These are phyloP conservation scores for Herpotrichia juniperi DNA, from an alignment of 2,329 filamentous ascomycete genomes.

Conservation along the genomic window DNA sequence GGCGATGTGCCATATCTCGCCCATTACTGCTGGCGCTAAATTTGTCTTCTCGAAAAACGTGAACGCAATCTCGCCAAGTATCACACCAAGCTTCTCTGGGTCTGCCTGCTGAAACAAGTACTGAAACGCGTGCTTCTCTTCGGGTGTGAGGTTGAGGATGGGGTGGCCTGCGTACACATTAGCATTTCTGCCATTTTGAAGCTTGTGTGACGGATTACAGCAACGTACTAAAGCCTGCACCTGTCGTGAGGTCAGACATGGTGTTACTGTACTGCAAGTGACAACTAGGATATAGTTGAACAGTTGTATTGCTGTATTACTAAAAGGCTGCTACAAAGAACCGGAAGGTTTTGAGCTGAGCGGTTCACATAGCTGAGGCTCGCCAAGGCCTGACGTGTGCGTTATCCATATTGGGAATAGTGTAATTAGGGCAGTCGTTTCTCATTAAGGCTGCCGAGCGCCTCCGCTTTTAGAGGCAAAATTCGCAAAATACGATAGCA, in stretches of 20 bases:
- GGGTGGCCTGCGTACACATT: slow-evolving; percentile 45
- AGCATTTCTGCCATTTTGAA: neutral
- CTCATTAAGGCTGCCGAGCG: too few relatives aligned
- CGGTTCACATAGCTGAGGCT: too few relatives aligned
- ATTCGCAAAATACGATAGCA: too few relatives aligned
- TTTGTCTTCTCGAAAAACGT: slow-evolving; percentile 98
- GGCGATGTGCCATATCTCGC: slow-evolving; percentile 99
- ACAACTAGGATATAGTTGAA: too few relatives aligned
- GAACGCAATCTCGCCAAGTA: slow-evolving; percentile 94
- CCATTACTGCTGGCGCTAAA: slow-evolving; percentile 82
- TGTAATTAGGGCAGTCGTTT: too few relatives aligned
- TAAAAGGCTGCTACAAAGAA: too few relatives aligned
- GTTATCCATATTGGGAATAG: too few relatives aligned
- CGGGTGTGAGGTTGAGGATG: slow-evolving; percentile 82
- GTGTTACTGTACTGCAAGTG: too few relatives aligned
- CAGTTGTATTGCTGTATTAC: too few relatives aligned
- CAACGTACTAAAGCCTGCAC: slow-evolving; percentile 43
- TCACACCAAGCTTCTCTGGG: slow-evolving; percentile 86
- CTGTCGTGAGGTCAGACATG: slow-evolving; percentile 44
- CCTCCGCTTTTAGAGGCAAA: too few relatives aligned
- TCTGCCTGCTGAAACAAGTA: slow-evolving; percentile 94
- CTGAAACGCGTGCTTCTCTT: slow-evolving; percentile 93
- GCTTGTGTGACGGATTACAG: neutral
- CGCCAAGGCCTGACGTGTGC: too few relatives aligned
- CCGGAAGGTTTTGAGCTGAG: too few relatives aligned